A percentile compares a stretch with the other conserved stretches of the same genome.
These are phyloP conservation scores for Rhizopogon vinicolor DNA, from an alignment of 768 basidiomycete species.

Conservation along the genomic window DNA sequence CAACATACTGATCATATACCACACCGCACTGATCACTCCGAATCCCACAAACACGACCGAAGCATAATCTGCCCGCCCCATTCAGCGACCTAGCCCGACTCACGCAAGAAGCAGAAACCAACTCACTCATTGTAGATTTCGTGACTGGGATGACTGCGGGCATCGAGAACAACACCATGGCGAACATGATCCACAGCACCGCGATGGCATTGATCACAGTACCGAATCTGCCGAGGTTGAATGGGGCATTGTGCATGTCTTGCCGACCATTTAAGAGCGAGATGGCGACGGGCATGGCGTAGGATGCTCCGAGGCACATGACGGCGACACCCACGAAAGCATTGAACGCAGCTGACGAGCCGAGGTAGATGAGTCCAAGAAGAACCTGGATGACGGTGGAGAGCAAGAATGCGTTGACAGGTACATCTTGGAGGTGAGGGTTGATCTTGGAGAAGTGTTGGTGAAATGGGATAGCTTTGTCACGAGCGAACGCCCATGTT, in stretches of 20 bases:
- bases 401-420: constrained; percentile 56
- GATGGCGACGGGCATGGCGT: constrained; percentile 57
- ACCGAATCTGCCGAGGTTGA: constrained; percentile 42
- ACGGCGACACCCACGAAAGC: constrained; percentile 65
- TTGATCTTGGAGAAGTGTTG: constrained; percentile 43
- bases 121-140: constrained; percentile 43
- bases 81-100: not conserved
- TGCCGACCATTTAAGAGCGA: constrained; percentile 40
- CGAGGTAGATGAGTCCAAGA: constrained; percentile 60
- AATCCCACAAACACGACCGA: constrained; percentile 66
- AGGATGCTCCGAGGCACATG: constrained; percentile 62
- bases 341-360: constrained; percentile 59
- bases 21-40: constrained; percentile 48
- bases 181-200: constrained; percentile 56
- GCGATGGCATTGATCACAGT: constrained; percentile 43
- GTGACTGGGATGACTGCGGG: constrained; percentile 57
- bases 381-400: constrained; percentile 54
- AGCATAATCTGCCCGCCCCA: constrained; percentile 47
- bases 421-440: constrained; percentile 38
- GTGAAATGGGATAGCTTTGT: constrained; percentile 58
- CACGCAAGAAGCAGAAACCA: not conserved
- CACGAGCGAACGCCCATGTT: constrained; percentile 69
- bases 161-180: constrained; percentile 67
- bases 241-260: constrained; percentile 46
- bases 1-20: constrained; percentile 55